These are phyloP conservation scores for Blastomyces parvus DNA, from an alignment of 2,329 filamentous ascomycete genomes.

Conservation along the genomic window DNA sequence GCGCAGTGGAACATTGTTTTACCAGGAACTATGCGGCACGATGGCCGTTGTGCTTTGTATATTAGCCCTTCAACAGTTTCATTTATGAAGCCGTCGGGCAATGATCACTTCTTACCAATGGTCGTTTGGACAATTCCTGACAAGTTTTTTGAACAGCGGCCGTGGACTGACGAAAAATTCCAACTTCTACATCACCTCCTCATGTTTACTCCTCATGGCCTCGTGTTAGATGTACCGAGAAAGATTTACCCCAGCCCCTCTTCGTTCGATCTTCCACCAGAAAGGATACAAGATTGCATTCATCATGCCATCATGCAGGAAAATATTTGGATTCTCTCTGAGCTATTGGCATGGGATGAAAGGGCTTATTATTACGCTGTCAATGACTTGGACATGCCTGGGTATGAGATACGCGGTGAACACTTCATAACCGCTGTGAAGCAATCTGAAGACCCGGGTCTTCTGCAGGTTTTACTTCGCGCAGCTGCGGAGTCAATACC, in stretches of 20 bases:
- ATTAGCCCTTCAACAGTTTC: not conserved
- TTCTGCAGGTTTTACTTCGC: slow-evolving; percentile 29
- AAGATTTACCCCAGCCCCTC: not conserved
- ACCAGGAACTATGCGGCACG: not conserved
- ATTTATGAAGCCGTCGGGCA: not conserved
- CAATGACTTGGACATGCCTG: not conserved
- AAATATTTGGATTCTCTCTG: slow-evolving; percentile 25
- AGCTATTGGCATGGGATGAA: slow-evolving; percentile 33
- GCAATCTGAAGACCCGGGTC: slow-evolving; percentile 18
- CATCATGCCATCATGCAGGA: slow-evolving; percentile 29
- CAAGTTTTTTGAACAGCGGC: slow-evolving; percentile 23
- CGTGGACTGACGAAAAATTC: slow-evolving; percentile 24
- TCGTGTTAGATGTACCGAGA: not conserved
- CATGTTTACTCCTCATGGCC: not conserved
- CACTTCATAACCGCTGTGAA: slow-evolving; percentile 28
- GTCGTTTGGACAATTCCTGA: slow-evolving; percentile 20
- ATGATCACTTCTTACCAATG: not conserved
- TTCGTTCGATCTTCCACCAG: slow-evolving; percentile 21
- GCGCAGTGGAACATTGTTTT: not conserved
- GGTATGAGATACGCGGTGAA: slow-evolving; percentile 13
- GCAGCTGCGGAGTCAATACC: slow-evolving; percentile 33
- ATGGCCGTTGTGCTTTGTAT: not conserved
- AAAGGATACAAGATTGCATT: slow-evolving; percentile 32
- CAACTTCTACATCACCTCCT: slow-evolving; percentile 31
- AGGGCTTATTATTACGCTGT: slow-evolving; percentile 19